phyloP scores from a whole-genome alignment of 148 eudicot genomes.

The Gaultheria prostrata region DNA sequence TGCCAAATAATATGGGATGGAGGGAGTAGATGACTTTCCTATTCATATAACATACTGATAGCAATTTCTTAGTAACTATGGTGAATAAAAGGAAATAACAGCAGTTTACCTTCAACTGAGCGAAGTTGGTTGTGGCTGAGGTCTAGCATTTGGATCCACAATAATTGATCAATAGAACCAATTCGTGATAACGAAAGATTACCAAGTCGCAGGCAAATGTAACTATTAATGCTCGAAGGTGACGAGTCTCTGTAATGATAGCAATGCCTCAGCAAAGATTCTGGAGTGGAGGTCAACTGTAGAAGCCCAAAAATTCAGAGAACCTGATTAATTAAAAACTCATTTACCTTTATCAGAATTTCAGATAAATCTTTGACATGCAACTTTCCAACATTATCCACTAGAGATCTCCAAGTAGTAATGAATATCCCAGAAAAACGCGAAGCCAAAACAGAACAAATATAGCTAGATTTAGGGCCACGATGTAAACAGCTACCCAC shows the following conservation, averaged over 20 bases:
- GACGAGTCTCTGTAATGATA: slow-evolving; percentile 33
- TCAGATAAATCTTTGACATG: not conserved
- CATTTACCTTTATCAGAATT: not conserved
- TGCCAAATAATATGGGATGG: not conserved
- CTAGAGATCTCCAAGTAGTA: not conserved
- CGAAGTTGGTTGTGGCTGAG: slow-evolving; percentile 74
- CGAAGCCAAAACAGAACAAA: not conserved
- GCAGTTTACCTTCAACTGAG: slow-evolving; percentile 63
- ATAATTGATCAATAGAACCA: slow-evolving; percentile 46
- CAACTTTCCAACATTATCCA: not conserved
- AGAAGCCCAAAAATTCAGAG: not conserved
- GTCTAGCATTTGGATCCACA: slow-evolving; percentile 86
- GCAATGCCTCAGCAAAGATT: slow-evolving; percentile 46
- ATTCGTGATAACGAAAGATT: slow-evolving; percentile 59
- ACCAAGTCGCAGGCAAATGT: slow-evolving; percentile 50
- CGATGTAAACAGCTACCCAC: not conserved
- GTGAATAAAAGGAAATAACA: not conserved
- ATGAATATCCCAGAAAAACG: not conserved
- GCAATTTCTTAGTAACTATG: not conserved
- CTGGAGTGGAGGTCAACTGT: slow-evolving; percentile 56
- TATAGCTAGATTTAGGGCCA: not conserved
- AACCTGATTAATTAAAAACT: not conserved
- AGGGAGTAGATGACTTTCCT: not conserved
- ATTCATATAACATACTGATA: not conserved
- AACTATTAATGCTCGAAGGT: slow-evolving; percentile 19